Conservation (phyloP, 2,329 filamentous ascomycete species). For the Aspergillus melleus region DNA sequence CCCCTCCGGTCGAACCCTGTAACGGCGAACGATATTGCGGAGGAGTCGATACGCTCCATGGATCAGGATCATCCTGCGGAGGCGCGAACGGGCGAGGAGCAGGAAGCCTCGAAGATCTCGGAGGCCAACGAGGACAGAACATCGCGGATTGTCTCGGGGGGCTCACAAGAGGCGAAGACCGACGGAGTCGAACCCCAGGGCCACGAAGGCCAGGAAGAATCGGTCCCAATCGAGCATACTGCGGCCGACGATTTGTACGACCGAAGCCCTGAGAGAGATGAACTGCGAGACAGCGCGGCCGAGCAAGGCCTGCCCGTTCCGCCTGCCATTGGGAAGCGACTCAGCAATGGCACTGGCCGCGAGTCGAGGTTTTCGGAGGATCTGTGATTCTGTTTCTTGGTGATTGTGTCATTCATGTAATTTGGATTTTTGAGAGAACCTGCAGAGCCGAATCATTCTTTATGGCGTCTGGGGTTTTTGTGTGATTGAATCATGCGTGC, state of each 20-base stretch:
- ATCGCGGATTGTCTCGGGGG: conserved; percentile 26
- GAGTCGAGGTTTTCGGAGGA: conserved; percentile 41
- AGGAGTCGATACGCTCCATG: conserved; percentile 15
- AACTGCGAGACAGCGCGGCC: conserved; percentile 28
- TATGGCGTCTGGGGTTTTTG: too few relatives aligned
- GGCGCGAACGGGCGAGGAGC: conserved; percentile 18
- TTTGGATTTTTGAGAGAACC: neutral
- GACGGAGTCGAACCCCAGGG: conserved; percentile 14
- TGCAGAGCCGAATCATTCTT: neutral
- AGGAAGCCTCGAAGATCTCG: conserved; percentile 6
- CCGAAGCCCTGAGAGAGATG: conserved; percentile 22
- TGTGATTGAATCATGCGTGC: too few relatives aligned
- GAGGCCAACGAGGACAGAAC: conserved; percentile 22
- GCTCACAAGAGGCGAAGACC: conserved; percentile 20
- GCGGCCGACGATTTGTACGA: conserved; percentile 9
- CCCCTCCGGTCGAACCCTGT: conserved; percentile 36
- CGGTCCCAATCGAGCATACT: conserved; percentile 13
- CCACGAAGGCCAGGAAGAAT: conserved; percentile 5
- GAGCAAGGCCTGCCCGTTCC: conserved; percentile 34
- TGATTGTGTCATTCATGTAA: neutral
- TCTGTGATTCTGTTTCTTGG: conserved; percentile 25
- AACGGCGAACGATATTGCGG: conserved; percentile 23
- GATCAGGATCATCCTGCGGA: conserved; percentile 17
- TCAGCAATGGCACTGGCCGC: conserved; percentile 27
- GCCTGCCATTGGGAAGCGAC: conserved; percentile 25